Conservation (phyloP, 352 stramenopile genomes). For the Pythium vanterpoolii region DNA sequence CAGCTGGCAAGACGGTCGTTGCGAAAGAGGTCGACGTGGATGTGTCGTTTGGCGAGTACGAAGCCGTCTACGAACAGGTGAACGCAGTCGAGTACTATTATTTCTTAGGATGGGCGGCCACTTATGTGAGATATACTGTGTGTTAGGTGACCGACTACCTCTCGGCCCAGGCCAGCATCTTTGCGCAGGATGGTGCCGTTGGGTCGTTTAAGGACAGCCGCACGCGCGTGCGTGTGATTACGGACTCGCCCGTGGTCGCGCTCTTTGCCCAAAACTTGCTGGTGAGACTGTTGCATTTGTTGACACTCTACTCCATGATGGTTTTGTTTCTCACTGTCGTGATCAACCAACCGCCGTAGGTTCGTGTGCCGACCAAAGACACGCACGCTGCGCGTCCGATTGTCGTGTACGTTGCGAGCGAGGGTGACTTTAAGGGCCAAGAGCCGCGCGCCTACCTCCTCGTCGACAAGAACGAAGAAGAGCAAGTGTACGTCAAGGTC, state of each 20-base stretch:
- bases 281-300: too few species aligned
- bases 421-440: slow-evolving; percentile 57
- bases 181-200: slow-evolving; percentile 71
- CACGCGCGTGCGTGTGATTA: slow-evolving; percentile 74
- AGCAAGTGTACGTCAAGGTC: slow-evolving; percentile 63
- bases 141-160: slow-evolving; percentile 61
- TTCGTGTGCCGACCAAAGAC: slow-evolving; percentile 59
- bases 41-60: slow-evolving; percentile 64
- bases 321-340: not conserved
- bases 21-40: slow-evolving; percentile 68
- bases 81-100: not conserved
- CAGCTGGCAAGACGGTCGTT: slow-evolving; percentile 52
- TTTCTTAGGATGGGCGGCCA: not conserved
- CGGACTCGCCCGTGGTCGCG: slow-evolving; percentile 68
- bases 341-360: slow-evolving; percentile 16
- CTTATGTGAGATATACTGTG: not conserved
- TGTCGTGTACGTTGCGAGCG: slow-evolving; percentile 68
- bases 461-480: slow-evolving; percentile 64
- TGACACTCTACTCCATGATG: too few species aligned
- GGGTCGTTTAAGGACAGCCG: slow-evolving; percentile 77
- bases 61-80: slow-evolving; percentile 55
- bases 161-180: slow-evolving; percentile 50
- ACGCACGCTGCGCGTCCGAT: slow-evolving; percentile 67
- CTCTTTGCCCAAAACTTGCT: slow-evolving; percentile 70
- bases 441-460: slow-evolving; percentile 56